Conservation (phyloP, 2,329 filamentous ascomycete species). For the Hirsutella minnesotensis region DNA sequence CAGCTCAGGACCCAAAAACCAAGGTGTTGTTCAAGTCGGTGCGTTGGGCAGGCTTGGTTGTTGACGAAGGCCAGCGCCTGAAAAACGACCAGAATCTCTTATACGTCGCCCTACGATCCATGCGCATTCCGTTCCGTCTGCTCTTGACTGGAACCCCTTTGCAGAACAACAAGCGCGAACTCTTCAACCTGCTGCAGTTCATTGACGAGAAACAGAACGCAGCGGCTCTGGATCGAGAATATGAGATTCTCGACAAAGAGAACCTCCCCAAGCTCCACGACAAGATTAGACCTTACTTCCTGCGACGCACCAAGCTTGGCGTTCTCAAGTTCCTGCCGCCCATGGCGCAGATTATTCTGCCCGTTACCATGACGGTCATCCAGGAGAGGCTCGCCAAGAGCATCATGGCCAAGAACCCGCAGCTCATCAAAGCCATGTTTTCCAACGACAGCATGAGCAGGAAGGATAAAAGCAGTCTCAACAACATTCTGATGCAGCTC, state of each 20-base stretch:
- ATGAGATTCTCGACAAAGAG: constrained; percentile 66
- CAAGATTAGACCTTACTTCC: constrained; percentile 62
- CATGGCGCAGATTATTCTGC: constrained; percentile 89
- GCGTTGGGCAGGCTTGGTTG: constrained; percentile 77
- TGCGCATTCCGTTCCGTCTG: constrained; percentile 73
- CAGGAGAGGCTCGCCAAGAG: constrained; percentile 93
- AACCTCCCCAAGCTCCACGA: constrained; percentile 73
- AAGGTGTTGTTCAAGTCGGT: constrained; percentile 55
- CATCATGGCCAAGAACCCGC: constrained; percentile 81
- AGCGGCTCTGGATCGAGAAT: constrained; percentile 61
- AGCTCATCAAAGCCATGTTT: constrained; percentile 81
- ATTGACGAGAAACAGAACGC: constrained; percentile 64
- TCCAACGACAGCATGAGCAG: constrained; percentile 53
- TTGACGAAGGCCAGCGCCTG: constrained; percentile 89
- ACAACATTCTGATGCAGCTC: constrained; percentile 91
- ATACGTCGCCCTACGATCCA: constrained; percentile 59
- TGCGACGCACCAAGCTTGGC: constrained; percentile 73
- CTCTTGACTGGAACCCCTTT: constrained; percentile 85
- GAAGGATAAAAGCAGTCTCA: constrained; percentile 67
- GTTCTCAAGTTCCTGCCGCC: constrained; percentile 86
- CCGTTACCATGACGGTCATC: constrained; percentile 86
- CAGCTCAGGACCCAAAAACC: constrained; percentile 62
- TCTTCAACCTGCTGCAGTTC: constrained; percentile 96
- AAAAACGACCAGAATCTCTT: constrained; percentile 85
- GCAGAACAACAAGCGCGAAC: constrained; percentile 88